Base-by-base conservation (phyloP, 768 basidiomycete species). In the Suillus discolor region DNA sequence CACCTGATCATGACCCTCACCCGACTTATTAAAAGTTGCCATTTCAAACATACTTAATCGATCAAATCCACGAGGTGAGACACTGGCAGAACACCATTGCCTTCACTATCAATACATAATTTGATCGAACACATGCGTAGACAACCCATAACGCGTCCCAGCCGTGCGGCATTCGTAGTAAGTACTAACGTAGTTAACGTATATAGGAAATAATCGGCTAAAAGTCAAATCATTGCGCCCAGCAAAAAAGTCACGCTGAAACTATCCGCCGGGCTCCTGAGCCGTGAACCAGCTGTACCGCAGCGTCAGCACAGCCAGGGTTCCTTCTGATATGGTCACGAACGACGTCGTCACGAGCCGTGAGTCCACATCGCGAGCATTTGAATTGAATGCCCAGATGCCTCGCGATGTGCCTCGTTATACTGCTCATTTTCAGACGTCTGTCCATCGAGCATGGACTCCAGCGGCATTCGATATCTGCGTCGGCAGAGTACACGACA, bases 181-280 rank as follows among this genome's bases (percentile, higher is more conserved):
- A 54, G 53, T 31, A 34, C 31, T 54, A 20, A 36, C 31, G 54
- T 13, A 54, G 20, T 44, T 77, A 54, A 31, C 60, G 64, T 42
- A 49, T 54, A 34, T 55, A n/a, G 54, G 6, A 55, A 20, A 2
- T 1, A 20, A 54, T 36, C 7, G 54, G 20, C 20, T 34, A 55
- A 55, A 55, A 34, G 31, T 54, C 20, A 55, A 55, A 55, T 55
- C 34, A 20, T 3, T 31, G 34, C 20, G 31, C 12, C 31, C 18
- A 55, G 20, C 49, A 25, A 34, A 34, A 13, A 7, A n/a, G 6
- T 34, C 12, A 55, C 3, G 54, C 34, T n/a, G 54, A 34, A 20
- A 55, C 34, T 36, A 55, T 55, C 12, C 3, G 12, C 34, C 6
- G 54, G 9, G 54, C 54, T 36, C 12, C 54, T n/a, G 31, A 13